Conservation (phyloP, 202 grass and related monocot genomes). For the Zoysia matrella region DNA sequence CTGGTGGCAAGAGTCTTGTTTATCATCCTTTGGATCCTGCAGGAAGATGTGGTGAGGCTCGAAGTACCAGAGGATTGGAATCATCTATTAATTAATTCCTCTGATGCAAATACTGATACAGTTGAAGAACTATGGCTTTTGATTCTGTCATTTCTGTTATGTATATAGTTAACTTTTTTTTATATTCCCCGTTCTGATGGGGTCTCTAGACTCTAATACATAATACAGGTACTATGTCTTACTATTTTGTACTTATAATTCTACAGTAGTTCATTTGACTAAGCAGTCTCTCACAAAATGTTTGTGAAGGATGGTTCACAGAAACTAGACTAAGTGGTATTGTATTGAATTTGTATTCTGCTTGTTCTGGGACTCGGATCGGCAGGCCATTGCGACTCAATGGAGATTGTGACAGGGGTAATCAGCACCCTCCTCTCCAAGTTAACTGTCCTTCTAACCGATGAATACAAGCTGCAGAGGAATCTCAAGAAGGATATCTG, state of each 20-base stretch:
- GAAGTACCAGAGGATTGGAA: neutral
- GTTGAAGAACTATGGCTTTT: neutral
- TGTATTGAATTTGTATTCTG: neutral
- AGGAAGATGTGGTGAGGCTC: neutral
- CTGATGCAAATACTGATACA: no score
- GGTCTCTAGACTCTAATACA: no score
- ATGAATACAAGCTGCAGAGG: constrained; percentile 2
- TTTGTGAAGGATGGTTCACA: no score
- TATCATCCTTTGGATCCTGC: neutral
- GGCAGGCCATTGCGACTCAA: neutral
- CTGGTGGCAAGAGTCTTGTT: no score
- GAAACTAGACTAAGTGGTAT: no score
- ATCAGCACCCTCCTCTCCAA: neutral
- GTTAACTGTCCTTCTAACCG: neutral
- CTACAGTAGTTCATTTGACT: no score
- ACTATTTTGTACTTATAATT: no score
- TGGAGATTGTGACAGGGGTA: neutral
- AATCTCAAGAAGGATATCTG: neutral
- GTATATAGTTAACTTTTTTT: no score
- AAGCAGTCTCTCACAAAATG: no score
- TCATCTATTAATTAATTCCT: neutral
- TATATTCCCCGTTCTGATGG: no score
- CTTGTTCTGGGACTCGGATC: neutral
- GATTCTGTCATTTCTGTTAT: neutral
- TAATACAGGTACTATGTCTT: no score